Evolutionary conservation across 2,329 filamentous ascomycete species (phyloP).

Genomic region (Microdochium paspali): DNA sequence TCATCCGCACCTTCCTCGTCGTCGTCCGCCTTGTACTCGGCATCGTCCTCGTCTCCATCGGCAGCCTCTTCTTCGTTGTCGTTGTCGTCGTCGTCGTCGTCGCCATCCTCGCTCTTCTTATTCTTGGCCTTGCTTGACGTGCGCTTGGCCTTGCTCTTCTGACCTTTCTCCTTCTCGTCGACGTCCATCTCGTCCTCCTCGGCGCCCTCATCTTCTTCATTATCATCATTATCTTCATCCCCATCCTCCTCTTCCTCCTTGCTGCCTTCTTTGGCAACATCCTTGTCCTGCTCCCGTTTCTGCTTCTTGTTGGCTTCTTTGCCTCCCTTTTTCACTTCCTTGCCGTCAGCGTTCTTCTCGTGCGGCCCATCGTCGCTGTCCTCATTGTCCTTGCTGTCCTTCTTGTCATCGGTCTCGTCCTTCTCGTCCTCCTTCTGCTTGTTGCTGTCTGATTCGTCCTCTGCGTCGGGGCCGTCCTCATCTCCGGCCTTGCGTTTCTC

Average conservation of each 20-base stretch:
- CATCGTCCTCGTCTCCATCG: background rate
- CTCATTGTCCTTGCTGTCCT: conserved; percentile 18
- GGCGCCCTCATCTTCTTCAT: conserved; percentile 3
- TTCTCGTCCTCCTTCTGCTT: conserved; percentile 15
- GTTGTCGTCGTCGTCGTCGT: background rate
- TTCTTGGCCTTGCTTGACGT: background rate
- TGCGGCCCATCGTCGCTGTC: conserved; percentile 21
- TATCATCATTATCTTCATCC: conserved; percentile 7
- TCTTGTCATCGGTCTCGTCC: conserved; percentile 23
- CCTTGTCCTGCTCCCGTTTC: conserved; percentile 12
- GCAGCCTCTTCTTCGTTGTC: background rate
- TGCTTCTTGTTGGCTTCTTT: conserved; percentile 18
- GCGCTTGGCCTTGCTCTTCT: background rate
- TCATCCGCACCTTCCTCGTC: conserved; percentile 1
- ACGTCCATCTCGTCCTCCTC: conserved; percentile 8
- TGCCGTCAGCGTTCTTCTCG: conserved; percentile 10
- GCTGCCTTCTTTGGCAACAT: conserved; percentile 8
- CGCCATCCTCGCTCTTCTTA: background rate
- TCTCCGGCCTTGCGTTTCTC: conserved; percentile 17
- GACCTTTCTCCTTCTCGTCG: background rate
- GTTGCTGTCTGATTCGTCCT: conserved; percentile 1
- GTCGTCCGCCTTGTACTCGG: background rate
- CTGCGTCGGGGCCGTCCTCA: conserved; percentile 1
- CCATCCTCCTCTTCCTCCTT: conserved; percentile 5
- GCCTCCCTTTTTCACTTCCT: conserved; percentile 13